Evolutionary conservation across 2,329 filamentous ascomycete genomes (phyloP).

Genomic region (Botryotinia calthae): DNA sequence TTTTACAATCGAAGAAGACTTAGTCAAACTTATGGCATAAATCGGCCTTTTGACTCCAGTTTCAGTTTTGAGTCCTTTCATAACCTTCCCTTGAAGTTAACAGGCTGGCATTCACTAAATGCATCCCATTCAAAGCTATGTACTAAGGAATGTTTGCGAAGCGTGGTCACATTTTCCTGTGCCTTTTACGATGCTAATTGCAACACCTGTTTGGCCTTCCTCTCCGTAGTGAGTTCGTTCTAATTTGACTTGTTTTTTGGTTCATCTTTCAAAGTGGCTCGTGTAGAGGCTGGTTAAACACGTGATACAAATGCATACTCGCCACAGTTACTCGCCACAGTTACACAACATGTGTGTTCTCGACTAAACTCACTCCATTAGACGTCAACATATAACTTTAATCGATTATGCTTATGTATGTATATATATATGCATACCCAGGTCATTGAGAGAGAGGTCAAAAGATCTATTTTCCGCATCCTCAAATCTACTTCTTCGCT

Average conservation of each 20-base stretch:
- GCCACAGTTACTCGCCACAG: not conserved
- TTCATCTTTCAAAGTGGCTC: not conserved
- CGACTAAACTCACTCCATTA: too few species aligned
- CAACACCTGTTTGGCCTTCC: not conserved
- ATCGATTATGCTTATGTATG: not conserved
- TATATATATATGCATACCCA: not conserved
- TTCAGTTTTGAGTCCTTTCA: not conserved
- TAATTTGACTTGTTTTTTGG: not conserved
- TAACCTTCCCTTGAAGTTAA: not conserved
- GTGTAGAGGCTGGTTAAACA: not conserved
- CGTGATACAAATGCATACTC: not conserved
- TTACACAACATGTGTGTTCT: not conserved
- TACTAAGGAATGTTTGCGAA: not conserved
- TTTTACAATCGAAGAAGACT: not conserved
- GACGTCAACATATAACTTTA: not conserved
- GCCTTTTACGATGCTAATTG: not conserved
- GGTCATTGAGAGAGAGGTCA: not conserved
- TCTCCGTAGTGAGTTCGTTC: not conserved
- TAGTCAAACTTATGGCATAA: not conserved
- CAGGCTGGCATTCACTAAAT: not conserved
- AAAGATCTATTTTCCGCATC: not conserved
- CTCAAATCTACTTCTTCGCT: slow-evolving; percentile 4
- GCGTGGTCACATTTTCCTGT: not conserved
- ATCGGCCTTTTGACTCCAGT: not conserved
- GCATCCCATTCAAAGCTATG: not conserved